Evolutionary conservation across 257 asterid species (phyloP).

Genomic region (Euphrasia confusa): DNA sequence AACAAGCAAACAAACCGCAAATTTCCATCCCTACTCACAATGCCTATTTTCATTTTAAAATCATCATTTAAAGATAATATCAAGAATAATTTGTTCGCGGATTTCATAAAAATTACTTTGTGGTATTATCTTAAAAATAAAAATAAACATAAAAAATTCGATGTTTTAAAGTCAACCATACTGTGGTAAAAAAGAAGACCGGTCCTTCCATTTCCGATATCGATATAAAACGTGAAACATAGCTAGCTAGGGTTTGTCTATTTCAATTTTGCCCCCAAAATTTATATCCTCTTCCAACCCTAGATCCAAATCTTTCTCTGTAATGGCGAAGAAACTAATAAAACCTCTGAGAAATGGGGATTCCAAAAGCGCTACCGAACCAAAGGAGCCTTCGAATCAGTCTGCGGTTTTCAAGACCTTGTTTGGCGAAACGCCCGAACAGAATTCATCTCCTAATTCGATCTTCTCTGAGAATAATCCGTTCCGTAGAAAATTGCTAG

Average conservation of each 20-base stretch:
- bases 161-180: too few relatives aligned
- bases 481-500: slow-evolving; percentile 50
- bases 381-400: slow-evolving; percentile 32
- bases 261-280: slow-evolving; percentile 15
- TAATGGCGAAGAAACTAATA: slow-evolving; percentile 58
- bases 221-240: too few relatives aligned
- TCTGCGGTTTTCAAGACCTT: slow-evolving; percentile 48
- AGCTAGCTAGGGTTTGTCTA: slow-evolving; percentile 23
- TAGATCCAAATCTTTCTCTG: background rate
- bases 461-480: slow-evolving; percentile 77
- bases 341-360: slow-evolving; percentile 27
- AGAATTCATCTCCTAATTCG: slow-evolving; percentile 30
- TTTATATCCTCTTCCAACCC: slow-evolving; percentile 1
- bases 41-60: too few relatives aligned
- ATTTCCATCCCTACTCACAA: too few relatives aligned
- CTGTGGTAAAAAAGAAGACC: too few relatives aligned
- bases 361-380: slow-evolving; percentile 20
- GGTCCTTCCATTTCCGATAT: too few relatives aligned
- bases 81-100: too few relatives aligned
- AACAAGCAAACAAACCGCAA: too few relatives aligned
- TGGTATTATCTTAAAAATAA: too few relatives aligned
- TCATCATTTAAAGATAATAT: too few relatives aligned
- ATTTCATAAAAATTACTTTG: too few relatives aligned
- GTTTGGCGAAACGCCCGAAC: slow-evolving; percentile 46
- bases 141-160: background rate